Evolutionary conservation across 2,329 filamentous ascomycete genomes (phyloP).

Genomic region (Aspergillus tanneri): DNA sequence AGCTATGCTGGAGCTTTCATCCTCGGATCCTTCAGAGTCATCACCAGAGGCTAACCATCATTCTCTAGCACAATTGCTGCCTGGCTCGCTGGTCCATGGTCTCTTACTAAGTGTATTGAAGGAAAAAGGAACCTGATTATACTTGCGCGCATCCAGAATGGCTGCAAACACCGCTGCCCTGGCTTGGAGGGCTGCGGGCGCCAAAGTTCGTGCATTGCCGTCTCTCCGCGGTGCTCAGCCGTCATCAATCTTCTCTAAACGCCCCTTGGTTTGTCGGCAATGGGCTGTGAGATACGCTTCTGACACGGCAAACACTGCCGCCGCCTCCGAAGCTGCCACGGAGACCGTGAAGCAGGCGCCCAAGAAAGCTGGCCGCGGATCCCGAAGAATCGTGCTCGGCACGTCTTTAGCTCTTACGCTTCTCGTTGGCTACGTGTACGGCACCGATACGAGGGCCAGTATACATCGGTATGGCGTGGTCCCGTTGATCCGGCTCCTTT

Average conservation of each 20-base stretch:
- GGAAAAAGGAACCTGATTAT: neutral
- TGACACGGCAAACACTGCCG: constrained; percentile 8
- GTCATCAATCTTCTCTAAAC: constrained; percentile 16
- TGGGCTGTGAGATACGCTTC: constrained; percentile 16
- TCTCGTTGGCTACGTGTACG: constrained; percentile 61
- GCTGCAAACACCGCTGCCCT: constrained; percentile 23
- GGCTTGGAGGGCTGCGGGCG: constrained; percentile 27
- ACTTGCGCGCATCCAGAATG: constrained; percentile 20
- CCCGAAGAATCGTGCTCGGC: constrained; percentile 41
- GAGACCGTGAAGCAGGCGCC: constrained; percentile 27
- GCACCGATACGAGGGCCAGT: constrained; percentile 72
- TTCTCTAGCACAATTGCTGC: constrained; percentile 1
- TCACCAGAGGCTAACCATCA: neutral
- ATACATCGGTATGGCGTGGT: constrained; percentile 66
- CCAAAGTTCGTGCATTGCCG: constrained; percentile 26
- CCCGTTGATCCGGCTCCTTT: constrained; percentile 43
- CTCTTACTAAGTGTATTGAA: neutral
- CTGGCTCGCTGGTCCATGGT: neutral
- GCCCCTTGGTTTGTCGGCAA: neutral
- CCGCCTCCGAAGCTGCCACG: constrained; percentile 14
- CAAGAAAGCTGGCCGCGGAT: constrained; percentile 29
- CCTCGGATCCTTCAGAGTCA: no score
- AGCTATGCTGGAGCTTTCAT: no score
- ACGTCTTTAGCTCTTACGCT: constrained; percentile 53
- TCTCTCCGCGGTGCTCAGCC: constrained; percentile 26